These are phyloP conservation scores for Entelexis sorbosivorans DNA, from an alignment of 1,139 yeast genomes.

Conservation along the genomic window DNA sequence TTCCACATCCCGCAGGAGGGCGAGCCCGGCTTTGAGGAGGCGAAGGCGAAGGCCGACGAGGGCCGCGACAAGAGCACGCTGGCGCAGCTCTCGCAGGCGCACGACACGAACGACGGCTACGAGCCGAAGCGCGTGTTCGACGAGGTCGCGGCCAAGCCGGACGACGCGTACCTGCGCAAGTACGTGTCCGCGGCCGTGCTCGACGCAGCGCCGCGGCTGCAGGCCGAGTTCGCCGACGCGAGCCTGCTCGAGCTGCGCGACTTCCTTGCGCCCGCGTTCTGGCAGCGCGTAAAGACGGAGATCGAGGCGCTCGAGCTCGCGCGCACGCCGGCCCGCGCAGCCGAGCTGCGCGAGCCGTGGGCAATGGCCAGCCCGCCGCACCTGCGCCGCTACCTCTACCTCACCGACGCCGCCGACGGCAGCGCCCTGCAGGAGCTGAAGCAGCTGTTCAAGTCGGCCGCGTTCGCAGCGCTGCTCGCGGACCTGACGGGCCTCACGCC, in stretches of 20 bases:
- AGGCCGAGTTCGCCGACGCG: slow-evolving; percentile 47
- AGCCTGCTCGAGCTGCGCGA: slow-evolving; percentile 59
- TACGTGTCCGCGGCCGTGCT: slow-evolving; percentile 53
- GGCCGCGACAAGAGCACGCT: slow-evolving; percentile 62
- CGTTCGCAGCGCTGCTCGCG: slow-evolving; percentile 62
- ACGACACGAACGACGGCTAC: slow-evolving; percentile 68
- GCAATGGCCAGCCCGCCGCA: slow-evolving; percentile 88
- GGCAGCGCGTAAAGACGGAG: slow-evolving; percentile 37
- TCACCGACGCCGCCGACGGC: slow-evolving; percentile 42
- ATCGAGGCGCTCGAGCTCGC: slow-evolving; percentile 37
- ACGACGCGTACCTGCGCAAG: slow-evolving; percentile 41
- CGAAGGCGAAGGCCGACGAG: slow-evolving; percentile 48
- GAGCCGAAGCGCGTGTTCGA: slow-evolving; percentile 47
- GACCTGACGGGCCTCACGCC: slow-evolving; percentile 54
- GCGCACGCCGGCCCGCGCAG: slow-evolving; percentile 51
- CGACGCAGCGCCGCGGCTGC: slow-evolving; percentile 38
- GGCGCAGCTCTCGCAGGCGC: slow-evolving; percentile 59
- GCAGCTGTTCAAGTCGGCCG: slow-evolving; percentile 45
- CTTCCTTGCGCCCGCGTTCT: slow-evolving; percentile 49
- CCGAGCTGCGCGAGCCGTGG: slow-evolving; percentile 67
- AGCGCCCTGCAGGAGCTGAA: slow-evolving; percentile 44
- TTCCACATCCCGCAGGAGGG: slow-evolving; percentile 93
- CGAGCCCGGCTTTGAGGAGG: slow-evolving; percentile 55
- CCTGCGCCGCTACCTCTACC: slow-evolving; percentile 74
- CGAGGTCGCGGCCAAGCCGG: slow-evolving; percentile 15